These are phyloP conservation scores for Claviceps lovelessii DNA, from an alignment of 2,329 filamentous ascomycete genomes.

Conservation along the genomic window DNA sequence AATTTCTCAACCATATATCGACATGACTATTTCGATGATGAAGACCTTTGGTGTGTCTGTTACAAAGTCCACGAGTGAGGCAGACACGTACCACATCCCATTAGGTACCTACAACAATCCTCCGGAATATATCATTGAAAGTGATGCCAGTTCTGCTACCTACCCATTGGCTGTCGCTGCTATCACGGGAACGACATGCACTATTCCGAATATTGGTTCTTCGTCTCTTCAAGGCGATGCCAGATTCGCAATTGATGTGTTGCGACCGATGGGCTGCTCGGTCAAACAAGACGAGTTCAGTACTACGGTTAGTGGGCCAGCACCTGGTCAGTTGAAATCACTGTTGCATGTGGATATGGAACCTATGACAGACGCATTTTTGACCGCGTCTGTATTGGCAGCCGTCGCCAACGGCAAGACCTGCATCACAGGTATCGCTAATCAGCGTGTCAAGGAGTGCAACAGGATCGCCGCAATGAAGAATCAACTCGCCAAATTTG, in stretches of 20 bases:
- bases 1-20: conserved; percentile 92
- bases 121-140: conserved; percentile 77
- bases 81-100: conserved; percentile 88
- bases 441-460: conserved; percentile 96
- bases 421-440: conserved; percentile 84
- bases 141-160: conserved; percentile 92
- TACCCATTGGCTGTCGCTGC: conserved; percentile 90
- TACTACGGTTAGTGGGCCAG: conserved; percentile 87
- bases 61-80: conserved; percentile 58
- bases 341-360: conserved; percentile 90
- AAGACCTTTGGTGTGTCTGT: conserved; percentile 74
- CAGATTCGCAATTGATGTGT: conserved; percentile 78
- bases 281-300: conserved; percentile 75
- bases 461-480: conserved; percentile 95
- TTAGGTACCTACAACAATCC: conserved; percentile 74
- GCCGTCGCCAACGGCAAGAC: conserved; percentile 77
- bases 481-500: conserved; percentile 85
- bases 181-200: conserved; percentile 90
- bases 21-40: conserved; percentile 99
- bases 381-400: conserved; percentile 84
- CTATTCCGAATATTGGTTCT: conserved; percentile 89
- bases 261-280: conserved; percentile 83
- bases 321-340: conserved; percentile 55
- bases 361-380: conserved; percentile 96
- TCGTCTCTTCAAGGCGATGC: conserved; percentile 88